A percentile compares a stretch with the other conserved stretches of the same genome.
Evolutionary conservation across 208 protist genomes (phyloP).

Genomic region (Herpetomonas samuelpessoai): DNA sequence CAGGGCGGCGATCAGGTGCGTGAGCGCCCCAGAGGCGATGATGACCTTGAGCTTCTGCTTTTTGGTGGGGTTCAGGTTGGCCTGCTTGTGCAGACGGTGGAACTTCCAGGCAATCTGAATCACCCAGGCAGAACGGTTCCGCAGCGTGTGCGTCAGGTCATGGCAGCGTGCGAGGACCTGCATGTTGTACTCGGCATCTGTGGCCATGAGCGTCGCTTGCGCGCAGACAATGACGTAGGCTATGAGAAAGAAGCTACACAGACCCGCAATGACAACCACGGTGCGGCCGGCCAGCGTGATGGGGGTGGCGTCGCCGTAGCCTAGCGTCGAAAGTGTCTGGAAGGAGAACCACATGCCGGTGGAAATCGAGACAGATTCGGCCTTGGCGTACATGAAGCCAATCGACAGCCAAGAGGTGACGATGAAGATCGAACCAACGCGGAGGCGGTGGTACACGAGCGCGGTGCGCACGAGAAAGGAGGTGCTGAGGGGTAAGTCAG

Average conservation of each 20-base stretch:
- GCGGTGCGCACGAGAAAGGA: constrained; percentile 68
- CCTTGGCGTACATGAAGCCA: constrained; percentile 45
- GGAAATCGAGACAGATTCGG: constrained; percentile 32
- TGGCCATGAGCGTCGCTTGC: constrained; percentile 23
- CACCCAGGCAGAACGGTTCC: constrained; percentile 37
- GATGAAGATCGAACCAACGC: constrained; percentile 21
- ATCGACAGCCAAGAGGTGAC: constrained; percentile 44
- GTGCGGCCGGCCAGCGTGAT: constrained; percentile 35
- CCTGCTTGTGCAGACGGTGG: constrained; percentile 24
- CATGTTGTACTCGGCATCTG: constrained; percentile 43
- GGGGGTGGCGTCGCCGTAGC: constrained; percentile 77
- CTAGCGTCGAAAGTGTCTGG: constrained; percentile 69
- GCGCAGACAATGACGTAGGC: constrained; percentile 43
- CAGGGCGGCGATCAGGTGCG: constrained; percentile 33
- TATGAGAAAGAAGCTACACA: constrained; percentile 28
- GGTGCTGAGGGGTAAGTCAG: constrained; percentile 41
- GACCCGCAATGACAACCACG: constrained; percentile 48
- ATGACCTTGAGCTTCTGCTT: constrained; percentile 27
- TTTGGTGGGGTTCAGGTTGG: constrained; percentile 11
- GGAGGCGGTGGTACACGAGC: constrained; percentile 37
- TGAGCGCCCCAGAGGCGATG: constrained; percentile 31
- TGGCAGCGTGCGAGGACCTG: constrained; percentile 46
- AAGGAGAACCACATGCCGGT: constrained; percentile 81
- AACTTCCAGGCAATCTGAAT: constrained; percentile 59
- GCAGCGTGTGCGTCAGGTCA: constrained; percentile 39